Conservation (phyloP, 257 asterid species). For the Fraxinus pennsylvanica region DNA sequence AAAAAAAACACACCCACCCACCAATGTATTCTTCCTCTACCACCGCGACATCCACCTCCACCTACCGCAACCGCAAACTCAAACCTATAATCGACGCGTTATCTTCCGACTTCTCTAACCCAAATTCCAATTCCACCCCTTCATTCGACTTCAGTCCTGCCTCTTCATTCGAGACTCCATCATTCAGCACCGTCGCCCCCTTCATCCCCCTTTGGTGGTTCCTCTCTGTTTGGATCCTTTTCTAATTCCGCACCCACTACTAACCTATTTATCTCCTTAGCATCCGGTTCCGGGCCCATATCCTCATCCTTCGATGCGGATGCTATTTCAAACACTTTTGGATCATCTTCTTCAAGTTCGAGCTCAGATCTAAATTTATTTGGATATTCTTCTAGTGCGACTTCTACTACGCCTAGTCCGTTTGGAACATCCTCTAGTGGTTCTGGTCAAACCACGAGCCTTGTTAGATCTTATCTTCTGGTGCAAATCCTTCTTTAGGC, state of each 20-base stretch:
- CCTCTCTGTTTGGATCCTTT: conserved; percentile 30
- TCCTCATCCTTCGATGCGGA: conserved; percentile 36
- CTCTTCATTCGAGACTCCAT: conserved; percentile 26
- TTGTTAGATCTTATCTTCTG: conserved; percentile 29
- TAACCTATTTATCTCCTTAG: conserved; percentile 23
- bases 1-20: no score
- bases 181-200: conserved; percentile 13
- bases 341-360: conserved; percentile 14
- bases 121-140: conserved; percentile 42
- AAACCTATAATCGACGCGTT: background rate
- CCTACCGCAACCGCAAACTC: no score
- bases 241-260: conserved; percentile 27
- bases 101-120: conserved; percentile 39
- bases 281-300: background rate
- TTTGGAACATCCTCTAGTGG: background rate
- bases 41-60: no score
- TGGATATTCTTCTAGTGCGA: background rate
- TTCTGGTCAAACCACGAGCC: conserved; percentile 26
- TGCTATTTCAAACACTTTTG: conserved; percentile 26
- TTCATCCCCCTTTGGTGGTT: background rate
- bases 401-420: background rate
- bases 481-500: conserved; percentile 25
- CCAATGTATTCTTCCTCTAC: no score
- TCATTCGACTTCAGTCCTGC: conserved; percentile 42
- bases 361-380: no score